Conservation (phyloP, 352 stramenopile genomes). For the Halophytophthora batemanensis region DNA sequence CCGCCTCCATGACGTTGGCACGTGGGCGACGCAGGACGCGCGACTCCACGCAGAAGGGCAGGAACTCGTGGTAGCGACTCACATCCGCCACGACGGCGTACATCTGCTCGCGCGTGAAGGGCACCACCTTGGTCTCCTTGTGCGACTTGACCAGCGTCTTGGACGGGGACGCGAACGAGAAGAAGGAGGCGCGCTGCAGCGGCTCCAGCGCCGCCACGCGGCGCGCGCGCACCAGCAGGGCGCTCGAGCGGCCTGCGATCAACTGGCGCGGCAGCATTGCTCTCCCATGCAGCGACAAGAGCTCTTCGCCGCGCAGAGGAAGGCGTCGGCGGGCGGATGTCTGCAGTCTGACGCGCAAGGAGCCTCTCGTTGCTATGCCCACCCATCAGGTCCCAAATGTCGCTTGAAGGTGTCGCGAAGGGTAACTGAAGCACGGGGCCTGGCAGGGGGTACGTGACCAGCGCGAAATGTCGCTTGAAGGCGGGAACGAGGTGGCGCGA, state of each 20-base stretch:
- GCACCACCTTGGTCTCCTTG: slow-evolving; percentile 66
- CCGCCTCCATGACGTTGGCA: slow-evolving; percentile 79
- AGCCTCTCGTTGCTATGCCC: background rate
- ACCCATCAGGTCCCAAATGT: background rate
- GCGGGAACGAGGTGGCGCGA: background rate
- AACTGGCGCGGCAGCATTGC: slow-evolving; percentile 25
- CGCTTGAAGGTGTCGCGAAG: slow-evolving; percentile 8
- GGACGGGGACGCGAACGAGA: slow-evolving; percentile 54
- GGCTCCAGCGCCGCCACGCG: background rate
- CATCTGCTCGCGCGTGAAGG: slow-evolving; percentile 75
- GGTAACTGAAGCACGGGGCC: background rate
- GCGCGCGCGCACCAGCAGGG: slow-evolving; percentile 6
- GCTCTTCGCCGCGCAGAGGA: too few relatives aligned
- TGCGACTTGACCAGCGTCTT: slow-evolving; percentile 66
- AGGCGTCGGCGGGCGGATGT: too few relatives aligned
- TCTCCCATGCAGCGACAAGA: background rate
- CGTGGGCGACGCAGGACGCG: slow-evolving; percentile 63
- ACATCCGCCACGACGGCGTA: slow-evolving; percentile 81
- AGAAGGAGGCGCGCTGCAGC: slow-evolving; percentile 33
- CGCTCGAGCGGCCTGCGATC: slow-evolving; percentile 3
- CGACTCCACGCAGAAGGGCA: slow-evolving; percentile 82
- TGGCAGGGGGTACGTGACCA: too few relatives aligned
- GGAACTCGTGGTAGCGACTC: slow-evolving; percentile 64
- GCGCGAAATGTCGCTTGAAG: background rate
- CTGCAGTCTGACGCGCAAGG: too few relatives aligned